A percentile compares a stretch with the other conserved stretches of the same genome.
phyloP scores from a whole-genome alignment of 2,329 filamentous ascomycete genomes.

The Aspergillus puulaauensis region DNA sequence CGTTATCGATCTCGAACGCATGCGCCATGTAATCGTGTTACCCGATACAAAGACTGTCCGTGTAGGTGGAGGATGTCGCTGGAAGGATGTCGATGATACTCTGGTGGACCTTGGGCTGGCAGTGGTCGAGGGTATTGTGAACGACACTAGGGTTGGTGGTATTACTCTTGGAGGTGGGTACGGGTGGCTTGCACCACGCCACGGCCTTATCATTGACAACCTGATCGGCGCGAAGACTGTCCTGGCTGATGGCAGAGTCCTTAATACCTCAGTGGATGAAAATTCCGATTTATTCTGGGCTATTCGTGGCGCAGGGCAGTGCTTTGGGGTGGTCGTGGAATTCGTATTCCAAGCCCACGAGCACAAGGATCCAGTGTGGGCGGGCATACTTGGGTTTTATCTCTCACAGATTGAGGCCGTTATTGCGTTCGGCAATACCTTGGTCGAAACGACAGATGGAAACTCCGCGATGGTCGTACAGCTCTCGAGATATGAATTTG shows the following conservation, averaged over 20 bases:
- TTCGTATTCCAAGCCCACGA: constrained; percentile 38
- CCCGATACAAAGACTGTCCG: constrained; percentile 44
- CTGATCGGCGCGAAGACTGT: constrained; percentile 40
- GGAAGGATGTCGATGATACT: constrained; percentile 50
- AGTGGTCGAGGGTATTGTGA: constrained; percentile 60
- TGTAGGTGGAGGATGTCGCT: constrained; percentile 54
- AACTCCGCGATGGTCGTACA: constrained; percentile 10
- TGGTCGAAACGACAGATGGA: constrained; percentile 8
- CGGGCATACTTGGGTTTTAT: constrained; percentile 28
- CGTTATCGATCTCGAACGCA: constrained; percentile 54
- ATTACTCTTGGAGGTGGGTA: constrained; percentile 59
- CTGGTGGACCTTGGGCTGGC: constrained; percentile 54
- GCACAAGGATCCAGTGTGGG: constrained; percentile 34
- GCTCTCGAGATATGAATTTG: background rate
- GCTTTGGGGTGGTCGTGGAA: constrained; percentile 44
- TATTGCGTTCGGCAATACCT: constrained; percentile 15
- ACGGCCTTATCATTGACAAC: constrained; percentile 55
- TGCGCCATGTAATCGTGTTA: constrained; percentile 54
- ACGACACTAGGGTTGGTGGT: constrained; percentile 60
- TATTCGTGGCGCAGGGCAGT: constrained; percentile 42
- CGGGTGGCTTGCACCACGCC: constrained; percentile 52
- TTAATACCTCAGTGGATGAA: constrained; percentile 37
- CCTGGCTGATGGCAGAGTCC: constrained; percentile 36
- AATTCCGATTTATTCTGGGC: constrained; percentile 52
- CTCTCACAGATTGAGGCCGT: constrained; percentile 24